phyloP scores from a whole-genome alignment of 2,329 filamentous ascomycete species.

The Neopestalotiopsis sp. region DNA sequence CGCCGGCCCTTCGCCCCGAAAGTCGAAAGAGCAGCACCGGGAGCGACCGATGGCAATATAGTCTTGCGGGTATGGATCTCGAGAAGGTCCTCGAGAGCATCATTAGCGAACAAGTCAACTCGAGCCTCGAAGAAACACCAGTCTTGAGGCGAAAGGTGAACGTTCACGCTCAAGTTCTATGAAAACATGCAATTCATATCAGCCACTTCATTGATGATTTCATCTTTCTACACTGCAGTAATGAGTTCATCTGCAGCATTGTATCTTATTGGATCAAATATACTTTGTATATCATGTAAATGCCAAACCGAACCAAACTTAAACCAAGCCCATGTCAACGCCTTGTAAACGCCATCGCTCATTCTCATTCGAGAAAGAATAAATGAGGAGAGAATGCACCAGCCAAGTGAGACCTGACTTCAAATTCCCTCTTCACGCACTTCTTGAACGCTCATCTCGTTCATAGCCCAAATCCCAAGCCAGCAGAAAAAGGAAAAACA shows the following conservation, averaged over 20 bases:
- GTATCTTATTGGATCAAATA: background rate
- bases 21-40: background rate
- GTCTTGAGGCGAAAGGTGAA: too few relatives aligned
- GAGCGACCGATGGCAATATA: background rate
- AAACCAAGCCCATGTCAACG: background rate
- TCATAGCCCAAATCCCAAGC: background rate
- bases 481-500: background rate
- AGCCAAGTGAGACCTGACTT: background rate
- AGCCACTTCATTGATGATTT: background rate
- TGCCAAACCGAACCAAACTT: background rate
- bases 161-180: too few relatives aligned
- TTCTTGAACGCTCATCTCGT: background rate
- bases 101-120: background rate
- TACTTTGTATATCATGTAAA: background rate
- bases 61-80: background rate
- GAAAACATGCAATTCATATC: too few relatives aligned
- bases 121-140: background rate
- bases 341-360: background rate
- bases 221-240: background rate
- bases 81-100: background rate
- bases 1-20: background rate
- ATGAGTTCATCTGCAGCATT: background rate
- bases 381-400: background rate
- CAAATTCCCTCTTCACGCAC: background rate
- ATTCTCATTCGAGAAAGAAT: background rate